Base-by-base conservation (phyloP, 208 protist species). In the Crithidia bombi region DNA sequence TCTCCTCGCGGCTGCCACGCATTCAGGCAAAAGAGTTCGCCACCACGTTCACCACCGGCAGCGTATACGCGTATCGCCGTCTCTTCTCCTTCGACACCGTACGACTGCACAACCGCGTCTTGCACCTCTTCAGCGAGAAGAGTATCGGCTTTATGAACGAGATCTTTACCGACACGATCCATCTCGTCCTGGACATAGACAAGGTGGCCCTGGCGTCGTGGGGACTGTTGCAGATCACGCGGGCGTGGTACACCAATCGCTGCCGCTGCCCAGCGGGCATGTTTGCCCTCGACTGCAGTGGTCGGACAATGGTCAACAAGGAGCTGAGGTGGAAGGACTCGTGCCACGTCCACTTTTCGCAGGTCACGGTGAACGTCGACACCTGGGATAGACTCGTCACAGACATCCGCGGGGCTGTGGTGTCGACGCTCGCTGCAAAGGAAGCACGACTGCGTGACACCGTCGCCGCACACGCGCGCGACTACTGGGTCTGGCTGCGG, bases 331-430 rank as follows among this genome's bases (percentile, higher is more conserved):
- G 77, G 62, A 92, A 89, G 52, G 28, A 83, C 25, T 92, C 87
- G 15, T 89, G 70, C 54, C 87, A 92, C 63, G 64, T 92, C 17
- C 87, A 92, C 66, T 85, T 92, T 55, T 83, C 87, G 17, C 83
- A 89, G 47, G 65, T 76, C 21, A 73, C 73, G 12, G 75, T 80
- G 33, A 78, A 58, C 30, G 44, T 89, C 5, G 23, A 56, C 2
- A 61, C 67, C 10, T 75, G 81, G 41, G 55, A 58, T n/a, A 5
- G 11, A 2, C 26, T 79, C 5, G 74, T 76, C 51, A 41, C 74
- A 7, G 65, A 81, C 28, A 64, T 86, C 32, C 70, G 73, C 51
- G 47, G 26, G 0, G 50, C 73, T 6, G 73, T 86, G 19, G 52
- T 88, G 9, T 4, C n/a, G 1, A 30, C 59, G 14, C 69, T 86